Evolutionary conservation across 192 early-diverging fungal species (phyloP), one percentile per base, ranked within the genome.

Genomic region (Coemansia sp.): DNA sequence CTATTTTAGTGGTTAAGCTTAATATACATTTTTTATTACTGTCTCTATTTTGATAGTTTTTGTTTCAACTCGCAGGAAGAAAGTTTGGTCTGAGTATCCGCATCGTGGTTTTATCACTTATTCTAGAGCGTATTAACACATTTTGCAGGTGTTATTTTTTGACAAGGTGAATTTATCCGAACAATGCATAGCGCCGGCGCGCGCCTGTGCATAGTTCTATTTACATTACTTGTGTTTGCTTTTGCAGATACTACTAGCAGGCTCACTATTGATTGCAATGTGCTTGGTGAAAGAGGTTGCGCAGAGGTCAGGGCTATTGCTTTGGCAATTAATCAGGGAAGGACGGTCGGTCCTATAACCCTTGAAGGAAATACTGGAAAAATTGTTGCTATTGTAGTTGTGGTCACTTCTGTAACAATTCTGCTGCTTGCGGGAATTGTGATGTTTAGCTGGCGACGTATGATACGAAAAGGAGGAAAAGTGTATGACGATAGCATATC

Each of bases 231-330:
- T 32, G 6, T 30, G 0, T 29, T 63, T 0, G 46, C 53, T 21
- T n/a, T 32, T 24, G 61, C 51, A 14, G 5, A 17, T 17, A 21
- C 19, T 32, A 29, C 51, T 9, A 33, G 22, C 33, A 51, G 33
- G 11, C 24, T 63, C 8, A 63, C 61, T 6, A 62, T 70, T 22
- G 61, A 70, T 39, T 70, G 68, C 54, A 46, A 22, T 19, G 55
- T 63, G 20, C n/a, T 70, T 7, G 68, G 68, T 21, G 21, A 30
- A 0, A 11, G 31, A 9, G 68, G 61, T 19, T 70, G 68, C 39
- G 61, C 54, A 23, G 46, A 62, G 19, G 24, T 70, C 42, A 63
- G 57, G 20, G 68, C 68, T 10, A 24, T 70, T 19, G 54, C 68
- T 22, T 25, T 51, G 8, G 53, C 53, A 52, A n/a, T 63, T 8